Evolutionary conservation across 345 rosid genomes (phyloP).

Genomic region (Hevea brasiliensis): DNA sequence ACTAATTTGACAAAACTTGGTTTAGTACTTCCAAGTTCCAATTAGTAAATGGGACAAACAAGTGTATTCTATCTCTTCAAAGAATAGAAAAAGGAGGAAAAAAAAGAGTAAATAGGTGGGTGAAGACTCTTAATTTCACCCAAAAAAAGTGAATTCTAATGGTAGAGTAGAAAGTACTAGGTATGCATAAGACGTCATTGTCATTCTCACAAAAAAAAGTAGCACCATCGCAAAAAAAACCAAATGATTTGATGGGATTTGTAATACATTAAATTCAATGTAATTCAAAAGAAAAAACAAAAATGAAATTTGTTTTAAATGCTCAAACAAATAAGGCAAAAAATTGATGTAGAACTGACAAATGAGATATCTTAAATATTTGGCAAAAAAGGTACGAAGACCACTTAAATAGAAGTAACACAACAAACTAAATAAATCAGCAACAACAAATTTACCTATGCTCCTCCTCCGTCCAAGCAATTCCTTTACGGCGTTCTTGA

Average conservation of each 20-base stretch:
- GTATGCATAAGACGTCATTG: not conserved
- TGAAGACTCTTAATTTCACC: too few species aligned
- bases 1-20: not conserved
- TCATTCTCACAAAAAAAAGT: not conserved
- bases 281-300: not conserved
- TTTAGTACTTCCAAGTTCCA: not conserved
- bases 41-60: not conserved
- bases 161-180: too few species aligned
- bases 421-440: not conserved
- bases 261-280: not conserved
- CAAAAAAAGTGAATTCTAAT: too few species aligned
- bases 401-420: not conserved
- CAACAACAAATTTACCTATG: slow-evolving; percentile 23
- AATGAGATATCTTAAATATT: not conserved
- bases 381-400: not conserved
- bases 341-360: not conserved
- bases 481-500: slow-evolving; percentile 95
- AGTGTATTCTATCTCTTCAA: too few species aligned
- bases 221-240: not conserved
- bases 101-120: too few species aligned
- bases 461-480: slow-evolving; percentile 99
- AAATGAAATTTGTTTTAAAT: not conserved
- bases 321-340: not conserved
- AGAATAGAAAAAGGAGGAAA: too few species aligned
- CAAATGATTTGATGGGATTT: not conserved